Evolutionary conservation across 129 eudicot genomes (phyloP).

Genomic region (Ambrosia trifida): DNA sequence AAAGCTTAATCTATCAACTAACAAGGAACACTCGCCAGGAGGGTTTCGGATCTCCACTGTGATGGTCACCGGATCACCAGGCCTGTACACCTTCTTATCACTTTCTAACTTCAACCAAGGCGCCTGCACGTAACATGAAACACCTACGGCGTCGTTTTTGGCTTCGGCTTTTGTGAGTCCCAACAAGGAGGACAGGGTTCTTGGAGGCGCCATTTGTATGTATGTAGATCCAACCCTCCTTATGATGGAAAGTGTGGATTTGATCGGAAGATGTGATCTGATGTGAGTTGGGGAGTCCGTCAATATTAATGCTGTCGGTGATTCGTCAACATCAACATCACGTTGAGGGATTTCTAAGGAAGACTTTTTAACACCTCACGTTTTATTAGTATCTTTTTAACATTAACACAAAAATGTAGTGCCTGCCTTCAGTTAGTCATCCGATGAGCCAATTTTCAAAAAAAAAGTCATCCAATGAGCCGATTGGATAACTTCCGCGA

Average conservation of each 20-base stretch:
- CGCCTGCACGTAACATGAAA: neutral
- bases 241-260: slow-evolving; percentile 2
- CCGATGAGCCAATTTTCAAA: too few relatives aligned
- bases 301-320: too few relatives aligned
- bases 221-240: slow-evolving; percentile 16
- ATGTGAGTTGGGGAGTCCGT: too few relatives aligned
- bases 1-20: slow-evolving; percentile 63
- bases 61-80: slow-evolving; percentile 69
- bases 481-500: too few relatives aligned
- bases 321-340: too few relatives aligned
- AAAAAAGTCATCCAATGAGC: too few relatives aligned
- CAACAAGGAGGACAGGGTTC: slow-evolving; percentile 72
- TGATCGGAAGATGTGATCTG: neutral
- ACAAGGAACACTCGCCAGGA: slow-evolving; percentile 43
- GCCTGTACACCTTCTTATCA: slow-evolving; percentile 72
- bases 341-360: too few relatives aligned
- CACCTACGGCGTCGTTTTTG: slow-evolving; percentile 9
- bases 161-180: slow-evolving; percentile 43
- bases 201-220: slow-evolving; percentile 48
- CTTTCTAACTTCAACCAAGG: slow-evolving; percentile 60
- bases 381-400: too few relatives aligned
- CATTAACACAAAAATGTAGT: too few relatives aligned
- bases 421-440: too few relatives aligned
- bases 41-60: slow-evolving; percentile 72
- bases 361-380: too few relatives aligned